Evolutionary conservation across 2,329 filamentous ascomycete genomes (phyloP).

Genomic region (Helotiales sp.): DNA sequence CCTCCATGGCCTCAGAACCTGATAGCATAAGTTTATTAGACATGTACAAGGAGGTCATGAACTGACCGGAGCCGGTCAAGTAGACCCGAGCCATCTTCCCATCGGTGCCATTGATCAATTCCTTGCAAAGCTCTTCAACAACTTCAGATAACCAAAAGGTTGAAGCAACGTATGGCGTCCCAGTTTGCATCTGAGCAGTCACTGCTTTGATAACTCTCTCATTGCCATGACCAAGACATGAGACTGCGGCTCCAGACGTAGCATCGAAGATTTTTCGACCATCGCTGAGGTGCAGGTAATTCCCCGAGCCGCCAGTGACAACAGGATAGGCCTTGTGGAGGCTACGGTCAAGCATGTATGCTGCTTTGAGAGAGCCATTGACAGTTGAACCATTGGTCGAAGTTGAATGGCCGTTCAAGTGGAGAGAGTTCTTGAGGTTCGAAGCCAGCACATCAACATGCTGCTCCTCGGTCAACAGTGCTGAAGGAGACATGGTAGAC

Average conservation of each 20-base stretch:
- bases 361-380: slow-evolving; percentile 17
- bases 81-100: slow-evolving; percentile 54
- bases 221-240: slow-evolving; percentile 69
- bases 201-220: slow-evolving; percentile 60
- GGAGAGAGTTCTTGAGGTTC: not conserved
- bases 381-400: slow-evolving; percentile 1
- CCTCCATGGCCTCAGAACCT: slow-evolving; percentile 70
- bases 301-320: slow-evolving; percentile 30
- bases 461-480: slow-evolving; percentile 10
- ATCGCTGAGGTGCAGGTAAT: slow-evolving; percentile 31
- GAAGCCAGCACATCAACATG: not conserved
- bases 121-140: slow-evolving; percentile 47
- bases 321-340: slow-evolving; percentile 32
- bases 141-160: slow-evolving; percentile 56
- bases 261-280: slow-evolving; percentile 68
- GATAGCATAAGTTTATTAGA: slow-evolving; percentile 5
- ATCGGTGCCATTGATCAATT: slow-evolving; percentile 41
- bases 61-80: slow-evolving; percentile 56
- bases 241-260: slow-evolving; percentile 71
- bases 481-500: slow-evolving; percentile 24
- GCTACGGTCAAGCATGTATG: slow-evolving; percentile 30
- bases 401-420: slow-evolving; percentile 12
- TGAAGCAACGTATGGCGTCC: slow-evolving; percentile 59
- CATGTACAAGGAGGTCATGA: not conserved
- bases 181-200: slow-evolving; percentile 52